Base-by-base conservation (phyloP, 495 filamentous ascomycete genomes). In the Opeltia flavorubescens region DNA sequence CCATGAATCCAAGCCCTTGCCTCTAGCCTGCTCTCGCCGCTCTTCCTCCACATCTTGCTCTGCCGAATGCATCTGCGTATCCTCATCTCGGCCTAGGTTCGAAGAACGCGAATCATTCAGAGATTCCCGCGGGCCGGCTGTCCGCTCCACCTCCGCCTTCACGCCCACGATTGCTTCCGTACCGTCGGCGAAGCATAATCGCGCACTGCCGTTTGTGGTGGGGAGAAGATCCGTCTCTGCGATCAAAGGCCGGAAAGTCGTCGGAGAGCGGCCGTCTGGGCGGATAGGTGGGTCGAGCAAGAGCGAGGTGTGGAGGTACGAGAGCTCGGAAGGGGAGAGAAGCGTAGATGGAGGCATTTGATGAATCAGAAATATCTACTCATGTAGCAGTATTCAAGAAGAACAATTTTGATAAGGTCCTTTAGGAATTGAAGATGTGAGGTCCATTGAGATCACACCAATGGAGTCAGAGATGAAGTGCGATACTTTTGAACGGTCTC, bases 141-240 rank as follows among this genome's bases (percentile, higher is more conserved):
- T 83, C 62, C 72, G 76, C 66, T 95, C 86, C 5, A 96, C 84
- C 62, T 95, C 89, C 3, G 80, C 86, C 62, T 96, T 96, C 41
- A 95, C 81, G 27, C 91, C 91, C 18, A 94, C 89, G 49, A 96
- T 80, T 5, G 89, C 91, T 64, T 98, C 89, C 1, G 84, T 89
- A 35, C 93, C 93, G 59, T 96, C 91, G 11, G 86, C 84, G 62
- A 95, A 94, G 47, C 88, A 89, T 38, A 98, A 76, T 31, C 93
- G 78, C 49, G 91, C 89, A 64, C 83, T 89, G 40, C 93, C 91
- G 60, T 95, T 94, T 21, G 89, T 78, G 43, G 78, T 77, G 0
- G 93, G 88, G 0, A 98, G 77, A 43, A 96, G 86, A 31, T 83
- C 83, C 5, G 82, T 81, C 64, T 96, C 93, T 48, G 93, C 93